Percentiles rank a stretch among this genome's conserved stretches.
These are phyloP conservation scores for Nasturtium officinale DNA, from an alignment of 345 rosid species.

Conservation along the genomic window DNA sequence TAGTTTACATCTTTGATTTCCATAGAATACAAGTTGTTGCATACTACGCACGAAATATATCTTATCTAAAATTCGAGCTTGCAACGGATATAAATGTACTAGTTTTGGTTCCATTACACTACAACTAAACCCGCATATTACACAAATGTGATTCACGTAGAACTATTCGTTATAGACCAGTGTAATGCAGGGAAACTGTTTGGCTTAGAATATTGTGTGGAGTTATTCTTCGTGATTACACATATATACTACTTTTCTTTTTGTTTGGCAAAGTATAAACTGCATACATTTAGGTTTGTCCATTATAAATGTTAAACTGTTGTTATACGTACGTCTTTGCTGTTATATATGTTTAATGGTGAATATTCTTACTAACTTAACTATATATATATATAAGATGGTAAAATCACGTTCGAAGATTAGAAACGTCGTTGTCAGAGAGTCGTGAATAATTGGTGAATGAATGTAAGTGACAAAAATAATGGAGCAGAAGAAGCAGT, in stretches of 20 bases:
- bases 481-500: slow-evolving; percentile 11
- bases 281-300: too few relatives aligned
- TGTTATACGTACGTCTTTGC: background rate
- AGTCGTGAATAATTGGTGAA: slow-evolving; percentile 17
- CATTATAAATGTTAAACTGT: too few relatives aligned
- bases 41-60: too few relatives aligned
- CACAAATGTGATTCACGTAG: background rate
- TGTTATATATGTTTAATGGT: background rate
- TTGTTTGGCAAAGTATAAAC: too few relatives aligned
- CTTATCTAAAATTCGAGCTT: too few relatives aligned
- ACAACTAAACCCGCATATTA: too few relatives aligned
- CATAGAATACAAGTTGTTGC: too few relatives aligned
- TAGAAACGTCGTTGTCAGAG: background rate
- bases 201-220: background rate
- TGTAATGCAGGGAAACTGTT: background rate
- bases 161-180: background rate
- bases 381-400: background rate
- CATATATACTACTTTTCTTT: background rate
- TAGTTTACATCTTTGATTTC: too few relatives aligned
- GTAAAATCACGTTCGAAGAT: background rate
- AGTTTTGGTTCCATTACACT: too few relatives aligned
- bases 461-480: slow-evolving; percentile 19
- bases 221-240: background rate
- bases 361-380: background rate
- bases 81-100: too few relatives aligned